Base-by-base conservation (phyloP, 371 early-diverging fungal genomes). In the Mucor plumbeus region DNA sequence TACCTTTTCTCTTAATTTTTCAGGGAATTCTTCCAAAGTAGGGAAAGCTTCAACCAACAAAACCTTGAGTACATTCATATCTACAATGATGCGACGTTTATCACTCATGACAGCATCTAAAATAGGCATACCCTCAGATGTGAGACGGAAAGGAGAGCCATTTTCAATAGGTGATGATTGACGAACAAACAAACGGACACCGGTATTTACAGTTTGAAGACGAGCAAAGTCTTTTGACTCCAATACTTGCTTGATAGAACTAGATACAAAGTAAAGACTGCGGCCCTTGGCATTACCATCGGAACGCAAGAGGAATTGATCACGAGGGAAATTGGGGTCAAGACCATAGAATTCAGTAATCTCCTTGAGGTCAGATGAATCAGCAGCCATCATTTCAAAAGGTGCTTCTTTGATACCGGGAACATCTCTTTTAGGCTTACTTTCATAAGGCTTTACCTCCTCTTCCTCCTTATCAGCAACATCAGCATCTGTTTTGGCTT, bases 121-220 rank as follows among this genome's bases (percentile, higher is more conserved):
- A 65, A 90, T 79, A 17, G 87, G 81, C 39, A 96, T 70, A 53
- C 95, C 95, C 68, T 96, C 96, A 60, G 87, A 80, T 34, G 90
- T 84, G 17, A 95, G 79, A 33, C 97, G 88, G 87, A 91, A 95
- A 7, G 88, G 80, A 70, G 90, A 92, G 10, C 76, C 84, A 35
- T 82, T 82, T 34, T 83, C 84, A 53, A 79, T 66, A 39, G 79
- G 76, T 7, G 79, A 76, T 39, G 88, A 88, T 79, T 89, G 91
- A 63, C 94, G 89, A 31, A 89, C 87, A 74, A 98, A 95, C 3
- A 91, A 74, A 59, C 89, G 84, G 55, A 97, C 91, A 39, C 97
- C 97, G 0, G 97, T 93, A 80, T 97, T 95, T 59, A 97, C 94
- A 5, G 91, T 81, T 75, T 93, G 91, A 61, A 96, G 82, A 33